Conservation (phyloP, 1,284 basidiomycete species). For the Cryptococcus neoformans region DNA sequence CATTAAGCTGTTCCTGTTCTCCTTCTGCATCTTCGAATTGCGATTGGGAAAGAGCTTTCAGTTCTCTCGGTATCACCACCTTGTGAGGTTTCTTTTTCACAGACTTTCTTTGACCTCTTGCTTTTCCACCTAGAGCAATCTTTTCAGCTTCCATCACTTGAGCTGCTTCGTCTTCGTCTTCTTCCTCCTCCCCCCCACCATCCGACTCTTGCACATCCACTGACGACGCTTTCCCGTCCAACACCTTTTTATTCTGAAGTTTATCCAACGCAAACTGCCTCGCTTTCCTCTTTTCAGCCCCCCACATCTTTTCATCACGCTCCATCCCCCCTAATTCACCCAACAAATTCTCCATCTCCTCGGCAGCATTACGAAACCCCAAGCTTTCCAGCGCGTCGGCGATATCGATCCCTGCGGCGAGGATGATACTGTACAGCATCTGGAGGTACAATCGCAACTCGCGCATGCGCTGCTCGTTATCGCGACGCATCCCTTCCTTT, state of each 20-base stretch:
- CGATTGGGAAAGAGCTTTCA: slow-evolving; percentile 55
- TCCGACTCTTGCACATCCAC: slow-evolving; percentile 49
- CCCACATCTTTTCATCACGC: slow-evolving; percentile 69
- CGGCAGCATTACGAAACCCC: neutral
- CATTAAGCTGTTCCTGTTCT: slow-evolving; percentile 75
- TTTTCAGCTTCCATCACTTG: slow-evolving; percentile 49
- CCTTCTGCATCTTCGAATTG: slow-evolving; percentile 92
- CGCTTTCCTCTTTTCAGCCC: slow-evolving; percentile 70
- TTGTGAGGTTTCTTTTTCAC: slow-evolving; percentile 7
- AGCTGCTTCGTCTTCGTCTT: slow-evolving; percentile 48
- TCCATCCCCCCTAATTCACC: slow-evolving; percentile 57
- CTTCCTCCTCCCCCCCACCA: slow-evolving; percentile 38
- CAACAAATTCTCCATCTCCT: neutral
- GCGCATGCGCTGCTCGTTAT: slow-evolving; percentile 69
- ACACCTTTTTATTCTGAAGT: slow-evolving; percentile 51
- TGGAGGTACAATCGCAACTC: slow-evolving; percentile 38
- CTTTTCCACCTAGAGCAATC: slow-evolving; percentile 25
- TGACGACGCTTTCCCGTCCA: slow-evolving; percentile 54
- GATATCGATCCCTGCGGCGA: neutral
- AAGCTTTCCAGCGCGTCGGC: no score
- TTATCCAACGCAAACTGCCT: slow-evolving; percentile 57
- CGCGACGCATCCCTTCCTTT: slow-evolving; percentile 72
- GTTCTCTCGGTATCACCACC: slow-evolving; percentile 40
- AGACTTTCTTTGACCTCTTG: slow-evolving; percentile 13
- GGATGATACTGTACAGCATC: slow-evolving; percentile 60